phyloP scores from a whole-genome alignment of 2,329 filamentous ascomycete species.

The Dothiorella sarmentorum region DNA sequence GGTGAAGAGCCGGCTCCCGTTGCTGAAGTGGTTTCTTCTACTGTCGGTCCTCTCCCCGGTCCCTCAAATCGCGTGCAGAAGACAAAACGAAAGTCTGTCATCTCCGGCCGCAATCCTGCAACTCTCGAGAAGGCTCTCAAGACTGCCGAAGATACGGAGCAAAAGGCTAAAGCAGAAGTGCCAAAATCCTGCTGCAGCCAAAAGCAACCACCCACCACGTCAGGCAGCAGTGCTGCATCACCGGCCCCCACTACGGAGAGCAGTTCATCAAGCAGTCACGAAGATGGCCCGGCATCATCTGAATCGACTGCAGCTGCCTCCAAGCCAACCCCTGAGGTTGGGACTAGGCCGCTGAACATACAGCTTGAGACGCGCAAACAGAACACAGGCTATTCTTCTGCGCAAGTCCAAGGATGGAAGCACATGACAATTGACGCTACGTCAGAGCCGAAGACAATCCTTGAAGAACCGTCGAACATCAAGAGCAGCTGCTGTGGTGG shows the following conservation, averaged over 20 bases:
- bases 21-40: conserved; percentile 4
- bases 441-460: not conserved
- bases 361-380: conserved; percentile 14
- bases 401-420: conserved; percentile 14
- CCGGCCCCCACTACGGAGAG: not conserved
- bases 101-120: conserved; percentile 24
- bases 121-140: conserved; percentile 35
- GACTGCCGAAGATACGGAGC: conserved; percentile 20
- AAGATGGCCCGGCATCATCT: not conserved
- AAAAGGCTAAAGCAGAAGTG: not conserved
- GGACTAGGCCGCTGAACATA: conserved; percentile 4
- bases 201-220: not conserved
- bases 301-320: not conserved
- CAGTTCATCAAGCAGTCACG: conserved; percentile 1
- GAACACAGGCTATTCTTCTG: not conserved
- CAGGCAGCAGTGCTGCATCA: conserved; percentile 1
- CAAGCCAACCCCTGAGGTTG: not conserved
- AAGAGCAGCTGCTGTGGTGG: conserved; percentile 5
- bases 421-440: conserved; percentile 3
- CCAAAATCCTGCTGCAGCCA: conserved; percentile 11
- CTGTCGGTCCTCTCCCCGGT: not conserved
- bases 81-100: conserved; percentile 27
- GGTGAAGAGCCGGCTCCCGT: conserved; percentile 12
- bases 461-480: not conserved
- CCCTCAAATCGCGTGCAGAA: conserved; percentile 32